A percentile compares a stretch with the other conserved stretches of the same genome.
These are phyloP conservation scores for Mallotus repandus DNA, from an alignment of 441 rosid genomes.

Conservation along the genomic window DNA sequence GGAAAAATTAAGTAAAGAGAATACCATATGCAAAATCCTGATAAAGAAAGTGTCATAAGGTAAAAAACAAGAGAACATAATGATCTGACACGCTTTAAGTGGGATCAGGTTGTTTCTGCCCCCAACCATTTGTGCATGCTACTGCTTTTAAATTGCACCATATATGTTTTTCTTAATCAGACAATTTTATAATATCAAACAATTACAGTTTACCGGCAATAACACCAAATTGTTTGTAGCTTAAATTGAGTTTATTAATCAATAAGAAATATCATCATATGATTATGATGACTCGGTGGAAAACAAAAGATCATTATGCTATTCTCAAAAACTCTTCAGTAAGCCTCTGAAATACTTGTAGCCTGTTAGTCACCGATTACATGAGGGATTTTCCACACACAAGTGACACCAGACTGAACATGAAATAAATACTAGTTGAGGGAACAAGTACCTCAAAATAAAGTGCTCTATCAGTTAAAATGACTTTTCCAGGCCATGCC, in stretches of 20 bases:
- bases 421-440: background rate
- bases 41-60: background rate
- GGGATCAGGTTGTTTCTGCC: background rate
- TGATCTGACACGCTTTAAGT: background rate
- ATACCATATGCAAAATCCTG: background rate
- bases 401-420: conserved; percentile 1
- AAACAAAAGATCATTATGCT: background rate
- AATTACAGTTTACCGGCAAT: background rate
- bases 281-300: background rate
- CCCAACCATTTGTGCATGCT: background rate
- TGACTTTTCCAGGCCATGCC: conserved; percentile 96
- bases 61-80: background rate
- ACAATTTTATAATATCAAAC: background rate
- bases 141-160: background rate
- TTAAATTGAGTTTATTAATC: background rate
- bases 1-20: background rate
- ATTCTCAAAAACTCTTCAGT: too few species aligned
- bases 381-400: background rate
- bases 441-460: conserved; percentile 76
- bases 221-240: background rate
- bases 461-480: conserved; percentile 81
- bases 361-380: background rate
- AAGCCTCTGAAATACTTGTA: background rate
- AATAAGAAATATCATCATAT: background rate
- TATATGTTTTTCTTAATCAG: background rate